These are phyloP conservation scores for Colletotrichum sp. DNA, from an alignment of 2,329 filamentous ascomycete genomes.

Conservation along the genomic window DNA sequence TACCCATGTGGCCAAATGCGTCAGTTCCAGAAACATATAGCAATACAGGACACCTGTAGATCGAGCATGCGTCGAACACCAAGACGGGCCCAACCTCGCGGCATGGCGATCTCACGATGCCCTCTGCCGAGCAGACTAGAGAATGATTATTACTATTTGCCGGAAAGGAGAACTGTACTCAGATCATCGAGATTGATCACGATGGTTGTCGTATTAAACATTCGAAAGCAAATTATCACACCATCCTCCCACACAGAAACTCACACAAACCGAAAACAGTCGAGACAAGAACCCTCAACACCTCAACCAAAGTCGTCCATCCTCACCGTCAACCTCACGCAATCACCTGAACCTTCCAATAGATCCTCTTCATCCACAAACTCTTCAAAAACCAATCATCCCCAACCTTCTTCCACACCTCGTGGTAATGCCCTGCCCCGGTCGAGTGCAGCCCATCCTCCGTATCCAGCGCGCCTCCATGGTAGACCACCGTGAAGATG, in stretches of 20 bases:
- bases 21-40: background rate
- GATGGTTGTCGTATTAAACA: background rate
- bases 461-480: background rate
- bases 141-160: background rate
- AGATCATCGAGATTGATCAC: background rate
- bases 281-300: background rate
- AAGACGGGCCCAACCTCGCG: background rate
- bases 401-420: conserved; percentile 7
- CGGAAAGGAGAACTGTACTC: background rate
- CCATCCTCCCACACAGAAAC: background rate
- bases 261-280: background rate
- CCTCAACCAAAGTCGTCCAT: background rate
- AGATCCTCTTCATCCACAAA: conserved; percentile 14
- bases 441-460: background rate
- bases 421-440: conserved; percentile 16
- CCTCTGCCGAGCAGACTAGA: background rate
- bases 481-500: conserved; percentile 3
- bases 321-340: background rate
- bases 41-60: background rate
- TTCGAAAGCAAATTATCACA: background rate
- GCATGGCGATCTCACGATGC: background rate
- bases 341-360: background rate
- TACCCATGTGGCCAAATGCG: background rate
- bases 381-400: conserved; percentile 17
- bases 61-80: background rate